phyloP scores from a whole-genome alignment of 2,329 filamentous ascomycete species.

The Purpureocillium takamizusanense region DNA sequence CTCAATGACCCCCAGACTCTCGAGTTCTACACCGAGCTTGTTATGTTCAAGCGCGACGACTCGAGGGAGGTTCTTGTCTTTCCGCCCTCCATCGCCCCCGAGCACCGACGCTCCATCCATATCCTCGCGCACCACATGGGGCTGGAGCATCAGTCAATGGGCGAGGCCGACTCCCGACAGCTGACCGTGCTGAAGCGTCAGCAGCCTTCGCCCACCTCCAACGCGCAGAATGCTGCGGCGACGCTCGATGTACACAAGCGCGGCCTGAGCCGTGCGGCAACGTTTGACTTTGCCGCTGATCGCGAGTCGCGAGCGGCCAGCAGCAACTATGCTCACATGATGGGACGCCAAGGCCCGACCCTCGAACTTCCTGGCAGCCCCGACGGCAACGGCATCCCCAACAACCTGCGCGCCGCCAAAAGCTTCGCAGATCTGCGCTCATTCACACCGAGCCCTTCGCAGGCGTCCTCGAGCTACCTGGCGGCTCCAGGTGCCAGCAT shows the following conservation, averaged over 20 bases:
- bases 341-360: conserved; percentile 77
- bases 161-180: conserved; percentile 77
- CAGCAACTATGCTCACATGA: conserved; percentile 59
- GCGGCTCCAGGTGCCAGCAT: conserved; percentile 32
- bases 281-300: conserved; percentile 86
- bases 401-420: conserved; percentile 86
- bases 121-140: conserved; percentile 94
- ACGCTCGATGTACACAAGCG: conserved; percentile 71
- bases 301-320: conserved; percentile 57
- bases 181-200: conserved; percentile 76
- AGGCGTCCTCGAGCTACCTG: conserved; percentile 69
- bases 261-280: conserved; percentile 86
- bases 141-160: conserved; percentile 82
- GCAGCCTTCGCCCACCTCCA: conserved; percentile 40
- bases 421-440: conserved; percentile 93
- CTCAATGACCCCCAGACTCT: conserved; percentile 85
- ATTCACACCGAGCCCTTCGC: conserved; percentile 90
- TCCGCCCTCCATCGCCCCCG: conserved; percentile 67
- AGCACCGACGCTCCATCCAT: conserved; percentile 83
- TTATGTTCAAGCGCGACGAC: conserved; percentile 77
- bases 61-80: conserved; percentile 76
- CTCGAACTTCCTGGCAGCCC: conserved; percentile 80
- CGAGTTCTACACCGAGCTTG: conserved; percentile 81
- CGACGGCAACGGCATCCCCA: conserved; percentile 51
- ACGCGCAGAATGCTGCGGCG: conserved; percentile 49